These are phyloP conservation scores for Amphicarpaea edgeworthii DNA, from an alignment of 306 rosid genomes.

Conservation along the genomic window DNA sequence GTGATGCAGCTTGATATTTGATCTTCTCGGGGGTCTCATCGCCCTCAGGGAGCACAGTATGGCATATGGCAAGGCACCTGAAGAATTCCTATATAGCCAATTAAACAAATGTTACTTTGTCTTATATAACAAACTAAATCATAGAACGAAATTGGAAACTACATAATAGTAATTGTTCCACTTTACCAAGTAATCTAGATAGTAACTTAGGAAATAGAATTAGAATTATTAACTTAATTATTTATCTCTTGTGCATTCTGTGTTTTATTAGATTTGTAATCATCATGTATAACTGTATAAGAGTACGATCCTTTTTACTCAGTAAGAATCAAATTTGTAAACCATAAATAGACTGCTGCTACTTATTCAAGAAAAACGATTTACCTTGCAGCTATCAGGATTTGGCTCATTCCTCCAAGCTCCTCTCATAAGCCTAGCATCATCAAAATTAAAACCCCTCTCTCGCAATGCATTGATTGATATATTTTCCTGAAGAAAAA, in stretches of 20 bases:
- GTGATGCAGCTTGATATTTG: conserved; percentile 91
- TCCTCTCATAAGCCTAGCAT: conserved; percentile 87
- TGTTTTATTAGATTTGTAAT: background rate
- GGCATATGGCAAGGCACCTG: conserved; percentile 91
- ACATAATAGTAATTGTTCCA: background rate
- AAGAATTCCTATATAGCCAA: conserved; percentile 56
- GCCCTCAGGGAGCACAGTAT: conserved; percentile 95
- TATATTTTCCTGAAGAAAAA: conserved; percentile 60
- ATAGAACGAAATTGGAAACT: background rate
- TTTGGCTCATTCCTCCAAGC: conserved; percentile 97
- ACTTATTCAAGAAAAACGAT: conserved; percentile 33
- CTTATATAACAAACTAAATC: background rate
- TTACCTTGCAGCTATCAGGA: conserved; percentile 88
- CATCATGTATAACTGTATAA: background rate
- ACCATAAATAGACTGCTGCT: conserved; percentile 24
- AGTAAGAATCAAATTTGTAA: conserved; percentile 36
- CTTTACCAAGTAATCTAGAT: background rate
- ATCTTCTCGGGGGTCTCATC: conserved; percentile 81
- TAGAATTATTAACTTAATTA: background rate
- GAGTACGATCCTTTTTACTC: conserved; percentile 21
- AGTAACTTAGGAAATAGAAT: background rate
- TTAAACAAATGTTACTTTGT: background rate
- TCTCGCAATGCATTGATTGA: conserved; percentile 66
- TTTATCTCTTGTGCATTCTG: background rate
- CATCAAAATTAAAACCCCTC: conserved; percentile 90